phyloP scores from a whole-genome alignment of 208 protist genomes.

The Hexamita inflata region DNA sequence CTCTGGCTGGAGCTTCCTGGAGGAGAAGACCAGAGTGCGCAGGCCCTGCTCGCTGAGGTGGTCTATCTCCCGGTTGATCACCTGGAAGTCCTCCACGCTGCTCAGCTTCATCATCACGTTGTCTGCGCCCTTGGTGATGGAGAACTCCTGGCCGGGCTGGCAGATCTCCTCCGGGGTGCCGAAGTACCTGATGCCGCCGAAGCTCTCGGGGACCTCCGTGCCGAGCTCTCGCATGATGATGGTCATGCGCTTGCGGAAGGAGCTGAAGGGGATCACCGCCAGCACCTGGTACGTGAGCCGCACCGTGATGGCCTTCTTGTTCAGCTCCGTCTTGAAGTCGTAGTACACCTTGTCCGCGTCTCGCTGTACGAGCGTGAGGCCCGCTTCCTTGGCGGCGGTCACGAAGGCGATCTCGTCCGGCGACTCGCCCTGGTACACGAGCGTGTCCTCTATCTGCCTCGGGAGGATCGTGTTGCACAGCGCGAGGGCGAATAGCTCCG shows the following conservation, averaged over 20 bases:
- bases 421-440: too few relatives aligned
- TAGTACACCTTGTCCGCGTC: neutral
- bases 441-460: too few relatives aligned
- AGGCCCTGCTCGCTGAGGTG: neutral
- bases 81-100: too few relatives aligned
- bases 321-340: too few relatives aligned
- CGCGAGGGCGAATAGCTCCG: too few relatives aligned
- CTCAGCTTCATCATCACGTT: neutral
- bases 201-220: too few relatives aligned
- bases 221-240: slow-evolving; percentile 4
- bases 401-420: slow-evolving; percentile 81
- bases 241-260: neutral
- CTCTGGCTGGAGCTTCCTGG: neutral
- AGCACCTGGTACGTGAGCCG: too few relatives aligned
- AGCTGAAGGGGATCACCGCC: slow-evolving; percentile 19
- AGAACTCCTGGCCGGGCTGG: neutral
- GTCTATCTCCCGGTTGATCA: neutral
- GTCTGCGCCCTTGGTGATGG: slow-evolving; percentile 8
- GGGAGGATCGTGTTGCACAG: too few relatives aligned
- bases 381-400: slow-evolving; percentile 64
- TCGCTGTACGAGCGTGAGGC: slow-evolving; percentile 39
- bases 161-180: neutral
- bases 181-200: neutral
- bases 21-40: neutral
- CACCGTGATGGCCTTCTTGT: too few relatives aligned